Conservation (phyloP, 1,284 basidiomycete genomes). For the Ceratobasidium sp. region DNA sequence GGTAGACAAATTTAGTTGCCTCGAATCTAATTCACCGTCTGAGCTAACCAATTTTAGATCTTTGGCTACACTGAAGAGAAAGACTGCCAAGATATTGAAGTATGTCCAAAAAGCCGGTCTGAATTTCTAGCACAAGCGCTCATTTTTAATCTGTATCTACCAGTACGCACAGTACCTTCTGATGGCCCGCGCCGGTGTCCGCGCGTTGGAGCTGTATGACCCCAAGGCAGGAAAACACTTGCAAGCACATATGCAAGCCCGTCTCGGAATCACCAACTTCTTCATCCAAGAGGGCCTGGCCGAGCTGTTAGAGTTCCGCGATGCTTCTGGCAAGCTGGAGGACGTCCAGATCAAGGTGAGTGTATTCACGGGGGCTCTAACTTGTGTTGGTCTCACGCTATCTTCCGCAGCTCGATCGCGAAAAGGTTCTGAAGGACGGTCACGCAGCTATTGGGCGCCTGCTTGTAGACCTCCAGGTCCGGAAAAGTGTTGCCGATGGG, state of each 20-base stretch:
- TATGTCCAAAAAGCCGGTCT: not conserved
- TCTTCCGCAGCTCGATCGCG: conserved; percentile 70
- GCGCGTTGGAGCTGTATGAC: conserved; percentile 84
- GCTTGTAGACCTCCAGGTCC: conserved; percentile 79
- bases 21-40: not conserved
- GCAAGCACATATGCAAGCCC: conserved; percentile 92
- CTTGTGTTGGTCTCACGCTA: not conserved
- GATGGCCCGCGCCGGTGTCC: conserved; percentile 84
- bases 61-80: conserved; percentile 70
- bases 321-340: conserved; percentile 65
- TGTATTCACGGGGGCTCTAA: conserved; percentile 1
- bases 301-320: conserved; percentile 71
- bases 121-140: not conserved
- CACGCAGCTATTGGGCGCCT: conserved; percentile 74
- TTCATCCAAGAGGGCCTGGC: conserved; percentile 71
- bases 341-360: conserved; percentile 75
- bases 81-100: conserved; percentile 72
- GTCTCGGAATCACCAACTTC: conserved; percentile 79
- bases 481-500: conserved; percentile 84
- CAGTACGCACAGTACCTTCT: conserved; percentile 82
- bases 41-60: conserved; percentile 13
- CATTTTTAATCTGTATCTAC: no score
- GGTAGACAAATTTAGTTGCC: conserved; percentile 54
- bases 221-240: conserved; percentile 82
- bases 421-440: conserved; percentile 70